Conservation (phyloP, 768 basidiomycete genomes). For the Pleurotus giganteus region DNA sequence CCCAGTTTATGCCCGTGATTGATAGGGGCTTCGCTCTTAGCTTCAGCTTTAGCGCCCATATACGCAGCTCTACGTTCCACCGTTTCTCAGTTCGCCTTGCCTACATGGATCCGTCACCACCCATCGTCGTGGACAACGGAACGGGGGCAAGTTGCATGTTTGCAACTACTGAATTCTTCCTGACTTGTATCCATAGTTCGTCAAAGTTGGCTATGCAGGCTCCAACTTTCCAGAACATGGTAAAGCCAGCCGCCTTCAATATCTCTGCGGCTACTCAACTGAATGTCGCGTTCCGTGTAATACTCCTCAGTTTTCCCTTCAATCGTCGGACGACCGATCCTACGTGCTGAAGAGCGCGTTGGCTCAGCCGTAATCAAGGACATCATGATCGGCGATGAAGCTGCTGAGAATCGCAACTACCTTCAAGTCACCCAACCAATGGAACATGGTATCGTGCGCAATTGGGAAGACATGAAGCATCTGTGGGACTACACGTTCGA, state of each 20-base stretch:
- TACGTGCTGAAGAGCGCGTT: conserved; percentile 95
- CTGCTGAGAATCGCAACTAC: conserved; percentile 89
- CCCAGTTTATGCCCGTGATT: too few relatives aligned
- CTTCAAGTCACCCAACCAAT: conserved; percentile 97
- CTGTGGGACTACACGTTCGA: conserved; percentile 99
- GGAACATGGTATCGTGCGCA: conserved; percentile 98
- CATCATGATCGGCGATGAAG: conserved; percentile 98
- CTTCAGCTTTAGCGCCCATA: too few relatives aligned
- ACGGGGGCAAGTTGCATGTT: conserved; percentile 65
- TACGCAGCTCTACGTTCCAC: too few relatives aligned
- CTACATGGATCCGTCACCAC: conserved; percentile 45
- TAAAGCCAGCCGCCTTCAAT: conserved; percentile 28
- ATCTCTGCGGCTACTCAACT: not conserved
- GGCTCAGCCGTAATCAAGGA: conserved; percentile 88
- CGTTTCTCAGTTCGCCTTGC: not conserved
- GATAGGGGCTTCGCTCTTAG: too few relatives aligned
- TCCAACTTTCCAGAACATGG: conserved; percentile 96
- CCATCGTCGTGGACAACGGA: conserved; percentile 85
- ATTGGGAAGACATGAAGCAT: conserved; percentile 99
- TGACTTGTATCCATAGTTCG: conserved; percentile 53
- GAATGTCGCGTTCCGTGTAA: not conserved
- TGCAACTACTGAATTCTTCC: not conserved
- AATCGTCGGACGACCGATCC: conserved; percentile 93
- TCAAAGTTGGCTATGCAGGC: conserved; percentile 88
- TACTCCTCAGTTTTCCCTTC: conserved; percentile 82